Evolutionary conservation across 306 rosid genomes (phyloP).

Genomic region (Lathyrus aphaca): DNA sequence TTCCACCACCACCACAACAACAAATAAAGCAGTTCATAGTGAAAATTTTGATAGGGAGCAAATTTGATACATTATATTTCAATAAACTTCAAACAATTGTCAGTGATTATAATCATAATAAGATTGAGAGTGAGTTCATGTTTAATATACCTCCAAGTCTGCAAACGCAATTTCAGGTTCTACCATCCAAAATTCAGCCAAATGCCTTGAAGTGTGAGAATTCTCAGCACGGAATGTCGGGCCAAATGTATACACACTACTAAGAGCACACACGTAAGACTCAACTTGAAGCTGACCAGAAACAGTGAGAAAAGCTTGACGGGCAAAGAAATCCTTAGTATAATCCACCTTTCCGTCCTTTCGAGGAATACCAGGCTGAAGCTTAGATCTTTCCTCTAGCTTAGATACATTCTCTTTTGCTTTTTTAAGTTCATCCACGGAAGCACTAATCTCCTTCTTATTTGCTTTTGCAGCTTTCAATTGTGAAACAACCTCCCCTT

Average conservation of each 20-base stretch:
- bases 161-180: constrained; percentile 99
- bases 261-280: constrained; percentile 81
- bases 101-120: neutral
- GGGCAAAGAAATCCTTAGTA: constrained; percentile 83
- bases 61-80: neutral
- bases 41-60: neutral
- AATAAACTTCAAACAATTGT: neutral
- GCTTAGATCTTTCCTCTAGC: constrained; percentile 84
- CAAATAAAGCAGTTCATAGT: neutral
- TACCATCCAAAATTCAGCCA: constrained; percentile 99
- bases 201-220: constrained; percentile 95
- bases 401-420: constrained; percentile 66
- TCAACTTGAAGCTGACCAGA: constrained; percentile 98
- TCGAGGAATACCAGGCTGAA: constrained; percentile 77
- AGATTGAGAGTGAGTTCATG: neutral
- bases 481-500: constrained; percentile 70
- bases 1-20: neutral
- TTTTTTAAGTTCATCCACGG: constrained; percentile 73
- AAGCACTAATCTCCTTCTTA: constrained; percentile 61
- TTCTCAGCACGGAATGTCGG: constrained; percentile 98
- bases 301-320: constrained; percentile 96
- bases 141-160: constrained; percentile 65
- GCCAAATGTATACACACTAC: constrained; percentile 94
- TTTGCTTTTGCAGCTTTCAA: constrained; percentile 74
- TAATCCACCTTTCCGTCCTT: constrained; percentile 94